Evolutionary conservation across 805 yeast genomes (phyloP), one percentile per base, ranked within the genome.

Genomic region (Ogataea nakhonphanomensis): DNA sequence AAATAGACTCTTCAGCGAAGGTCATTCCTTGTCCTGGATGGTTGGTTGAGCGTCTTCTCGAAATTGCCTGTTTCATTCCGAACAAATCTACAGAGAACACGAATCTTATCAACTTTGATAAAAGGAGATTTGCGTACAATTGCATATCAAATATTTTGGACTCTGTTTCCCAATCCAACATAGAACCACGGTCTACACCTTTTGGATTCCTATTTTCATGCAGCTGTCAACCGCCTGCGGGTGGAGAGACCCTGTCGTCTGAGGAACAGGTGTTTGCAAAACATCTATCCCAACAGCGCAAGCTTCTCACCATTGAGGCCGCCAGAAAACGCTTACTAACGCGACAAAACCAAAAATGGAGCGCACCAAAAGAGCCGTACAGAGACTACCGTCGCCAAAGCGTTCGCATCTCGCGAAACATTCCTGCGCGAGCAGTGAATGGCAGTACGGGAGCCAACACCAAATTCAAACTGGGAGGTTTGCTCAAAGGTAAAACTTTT

Each of bases 1-100:
- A 61, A 3, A 49, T 40, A 17, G 20, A 17, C 10, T 25, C 33
- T 7, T 4, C 29, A 2, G 46, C 71, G 39, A 71, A 80, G 0
- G 64, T 86, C 35, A 76, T 88, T 5, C 93, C 95, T 2, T 90
- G 96, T 55, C 77, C 88, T 44, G 97, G 97, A 8, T 91, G 98
- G 98, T 69, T 88, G 36, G 68, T 84, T 17, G 91, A 84, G 51
- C 78, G 95, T 45, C 65, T 91, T 47, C 58, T 89, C 39, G 95
- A 86, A 54, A 77, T 81, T 44, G 78, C 82, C 1, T 79, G 84
- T 47, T 81, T 75, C 54, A 80, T 88, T 37, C 95, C 96, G 13
- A 85, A 84, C 53, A 84, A 79, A 78, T 76, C 82, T 37, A 71
- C 78, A 28, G 79, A 74, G 44, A 76, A 81, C 53, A 71, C 82